Conservation (phyloP, 2,329 filamentous ascomycete genomes). For the Xylariaceae sp. region DNA sequence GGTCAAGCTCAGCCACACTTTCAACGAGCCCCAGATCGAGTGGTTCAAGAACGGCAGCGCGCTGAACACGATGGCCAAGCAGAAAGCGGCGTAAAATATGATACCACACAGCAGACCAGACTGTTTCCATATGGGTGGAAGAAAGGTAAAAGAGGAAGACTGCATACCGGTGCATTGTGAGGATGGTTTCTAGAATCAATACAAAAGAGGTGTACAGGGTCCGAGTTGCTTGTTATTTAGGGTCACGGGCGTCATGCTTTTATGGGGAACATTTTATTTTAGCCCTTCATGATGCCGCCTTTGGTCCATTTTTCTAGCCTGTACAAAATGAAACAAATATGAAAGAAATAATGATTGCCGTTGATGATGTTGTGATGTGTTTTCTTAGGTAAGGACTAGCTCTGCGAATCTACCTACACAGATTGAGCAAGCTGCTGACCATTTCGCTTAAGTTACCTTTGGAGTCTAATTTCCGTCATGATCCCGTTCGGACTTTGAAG, state of each 20-base stretch:
- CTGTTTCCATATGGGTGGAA: constrained; percentile 7
- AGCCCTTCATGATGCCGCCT: constrained; percentile 25
- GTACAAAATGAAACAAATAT: constrained; percentile 34
- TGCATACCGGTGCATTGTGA: constrained; percentile 29
- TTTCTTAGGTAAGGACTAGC: neutral
- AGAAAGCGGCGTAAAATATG: constrained; percentile 31
- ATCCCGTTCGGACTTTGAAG: too few species aligned
- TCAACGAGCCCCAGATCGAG: constrained; percentile 96
- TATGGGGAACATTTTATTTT: constrained; percentile 27
- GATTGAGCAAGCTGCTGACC: too few species aligned
- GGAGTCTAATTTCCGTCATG: too few species aligned
- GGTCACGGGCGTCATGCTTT: constrained; percentile 30
- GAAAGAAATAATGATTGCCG: constrained; percentile 13
- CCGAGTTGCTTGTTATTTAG: constrained; percentile 17
- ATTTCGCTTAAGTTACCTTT: too few species aligned
- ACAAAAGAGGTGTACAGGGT: constrained; percentile 29
- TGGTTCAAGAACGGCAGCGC: constrained; percentile 99
- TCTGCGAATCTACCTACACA: too few species aligned
- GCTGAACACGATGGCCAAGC: constrained; percentile 96
- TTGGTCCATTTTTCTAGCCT: constrained; percentile 29
- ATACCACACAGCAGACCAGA: constrained; percentile 10
- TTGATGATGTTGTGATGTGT: neutral
- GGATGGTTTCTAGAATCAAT: constrained; percentile 31
- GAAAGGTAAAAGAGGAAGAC: constrained; percentile 22
- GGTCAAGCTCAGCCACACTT: constrained; percentile 83